Percentiles rank a stretch among this genome's conserved stretches.
Conservation (phyloP, 2,329 filamentous ascomycete species). For the Hypocrella siamensis region DNA sequence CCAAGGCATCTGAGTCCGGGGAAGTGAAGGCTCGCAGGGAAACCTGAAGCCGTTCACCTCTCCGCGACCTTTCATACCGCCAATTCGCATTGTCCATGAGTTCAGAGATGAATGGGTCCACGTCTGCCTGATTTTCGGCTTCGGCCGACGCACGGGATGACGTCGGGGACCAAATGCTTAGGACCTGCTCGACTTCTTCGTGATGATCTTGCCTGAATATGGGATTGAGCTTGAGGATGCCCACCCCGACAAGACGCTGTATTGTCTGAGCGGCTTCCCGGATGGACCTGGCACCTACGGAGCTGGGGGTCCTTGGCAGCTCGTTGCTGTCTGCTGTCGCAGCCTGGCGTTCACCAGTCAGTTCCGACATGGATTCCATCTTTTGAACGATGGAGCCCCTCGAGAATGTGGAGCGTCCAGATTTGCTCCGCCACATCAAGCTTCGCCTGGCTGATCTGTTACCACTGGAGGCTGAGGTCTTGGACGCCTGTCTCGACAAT, state of each 20-base stretch:
- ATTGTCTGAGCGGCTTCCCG: constrained; percentile 13
- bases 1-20: constrained; percentile 62
- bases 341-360: constrained; percentile 21
- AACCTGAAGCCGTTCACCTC: constrained; percentile 63
- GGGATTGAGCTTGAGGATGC: constrained; percentile 59
- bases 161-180: constrained; percentile 61
- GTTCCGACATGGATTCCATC: constrained; percentile 42
- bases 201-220: constrained; percentile 51
- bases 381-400: constrained; percentile 29
- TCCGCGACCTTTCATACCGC: constrained; percentile 55
- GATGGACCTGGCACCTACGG: constrained; percentile 15
- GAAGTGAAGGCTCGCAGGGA: constrained; percentile 65
- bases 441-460: constrained; percentile 43
- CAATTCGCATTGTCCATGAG: constrained; percentile 61
- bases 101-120: constrained; percentile 57
- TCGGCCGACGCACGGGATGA: constrained; percentile 36
- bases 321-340: constrained; percentile 27
- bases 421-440: constrained; percentile 54
- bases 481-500: constrained; percentile 27
- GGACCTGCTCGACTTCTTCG: constrained; percentile 57
- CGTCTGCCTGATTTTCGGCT: constrained; percentile 46
- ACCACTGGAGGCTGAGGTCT: constrained; percentile 32
- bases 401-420: constrained; percentile 36
- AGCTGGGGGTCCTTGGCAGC: constrained; percentile 42
- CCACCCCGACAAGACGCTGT: constrained; percentile 56